A percentile compares a stretch with the other conserved stretches of the same genome.
Conservation (phyloP, 2,329 filamentous ascomycete genomes). For the Chrysosporium queenslandicum region DNA sequence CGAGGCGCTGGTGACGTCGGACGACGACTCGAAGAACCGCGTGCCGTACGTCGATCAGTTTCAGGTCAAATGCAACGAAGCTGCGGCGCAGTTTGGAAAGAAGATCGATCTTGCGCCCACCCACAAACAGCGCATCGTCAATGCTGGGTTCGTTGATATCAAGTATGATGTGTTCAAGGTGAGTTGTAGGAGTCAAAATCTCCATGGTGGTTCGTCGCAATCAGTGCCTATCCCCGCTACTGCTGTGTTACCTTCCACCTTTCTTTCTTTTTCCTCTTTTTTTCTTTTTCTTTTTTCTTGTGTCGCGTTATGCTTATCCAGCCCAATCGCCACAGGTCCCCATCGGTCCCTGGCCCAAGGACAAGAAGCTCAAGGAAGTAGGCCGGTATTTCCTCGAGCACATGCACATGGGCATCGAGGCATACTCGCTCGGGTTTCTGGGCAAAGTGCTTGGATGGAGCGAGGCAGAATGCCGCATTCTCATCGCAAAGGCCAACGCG, state of each 20-base stretch:
- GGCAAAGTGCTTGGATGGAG: conserved; percentile 23
- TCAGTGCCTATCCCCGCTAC: no score
- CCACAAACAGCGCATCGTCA: conserved; percentile 19
- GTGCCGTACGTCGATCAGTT: conserved; percentile 15
- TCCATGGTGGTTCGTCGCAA: no score
- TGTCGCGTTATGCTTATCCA: background rate
- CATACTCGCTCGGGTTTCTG: conserved; percentile 22
- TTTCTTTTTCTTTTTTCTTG: background rate
- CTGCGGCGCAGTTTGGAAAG: conserved; percentile 20
- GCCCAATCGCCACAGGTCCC: conserved; percentile 32
- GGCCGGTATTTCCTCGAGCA: conserved; percentile 15
- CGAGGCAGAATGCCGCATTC: conserved; percentile 21
- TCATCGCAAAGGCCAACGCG: conserved; percentile 26
- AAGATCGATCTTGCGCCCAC: conserved; percentile 21
- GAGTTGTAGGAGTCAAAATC: conserved; percentile 17
- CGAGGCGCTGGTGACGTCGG: conserved; percentile 10
- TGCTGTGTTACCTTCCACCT: background rate
- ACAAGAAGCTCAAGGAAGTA: conserved; percentile 16
- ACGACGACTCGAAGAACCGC: conserved; percentile 12
- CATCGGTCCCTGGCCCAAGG: conserved; percentile 27
- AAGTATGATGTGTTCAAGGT: conserved; percentile 16
- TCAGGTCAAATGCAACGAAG: conserved; percentile 17
- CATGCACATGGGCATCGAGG: conserved; percentile 20
- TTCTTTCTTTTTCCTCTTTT: background rate
- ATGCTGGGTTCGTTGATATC: conserved; percentile 23